Percentiles rank a stretch among this genome's conserved stretches.
phyloP scores from a whole-genome alignment of 2,329 filamentous ascomycete genomes.

The Aspergillus udagawae region DNA sequence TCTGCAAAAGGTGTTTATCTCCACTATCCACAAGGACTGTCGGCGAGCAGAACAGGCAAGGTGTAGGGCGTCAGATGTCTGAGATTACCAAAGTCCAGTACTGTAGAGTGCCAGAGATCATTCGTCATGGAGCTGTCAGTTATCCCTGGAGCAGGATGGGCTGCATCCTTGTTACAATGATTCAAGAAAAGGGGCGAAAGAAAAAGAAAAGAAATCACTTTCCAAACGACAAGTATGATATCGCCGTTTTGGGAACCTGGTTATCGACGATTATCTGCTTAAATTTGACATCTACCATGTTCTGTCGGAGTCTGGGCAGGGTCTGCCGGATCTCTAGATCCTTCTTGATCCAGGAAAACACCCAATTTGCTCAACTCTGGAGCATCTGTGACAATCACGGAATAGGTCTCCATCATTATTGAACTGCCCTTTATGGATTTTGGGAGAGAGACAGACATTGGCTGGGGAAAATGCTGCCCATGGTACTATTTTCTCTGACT shows the following conservation, averaged over 20 bases:
- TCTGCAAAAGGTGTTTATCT: not conserved
- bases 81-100: not conserved
- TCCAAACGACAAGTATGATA: no score
- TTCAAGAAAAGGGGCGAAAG: not conserved
- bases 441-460: not conserved
- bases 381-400: no score
- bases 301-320: slow-evolving; percentile 2
- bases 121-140: not conserved
- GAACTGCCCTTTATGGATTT: slow-evolving; percentile 2
- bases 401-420: not conserved
- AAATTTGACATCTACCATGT: not conserved
- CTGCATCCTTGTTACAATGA: not conserved
- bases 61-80: not conserved
- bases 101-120: not conserved
- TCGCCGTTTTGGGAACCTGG: no score
- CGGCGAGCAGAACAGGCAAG: not conserved
- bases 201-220: not conserved
- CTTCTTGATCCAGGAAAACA: no score
- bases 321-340: slow-evolving; percentile 11
- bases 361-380: no score
- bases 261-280: not conserved
- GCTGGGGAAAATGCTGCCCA: not conserved
- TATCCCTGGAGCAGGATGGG: not conserved
- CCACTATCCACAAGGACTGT: not conserved
- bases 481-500: not conserved